Base-by-base conservation (phyloP, 164 flowering plant genomes). In the Nelumbo lutea region DNA sequence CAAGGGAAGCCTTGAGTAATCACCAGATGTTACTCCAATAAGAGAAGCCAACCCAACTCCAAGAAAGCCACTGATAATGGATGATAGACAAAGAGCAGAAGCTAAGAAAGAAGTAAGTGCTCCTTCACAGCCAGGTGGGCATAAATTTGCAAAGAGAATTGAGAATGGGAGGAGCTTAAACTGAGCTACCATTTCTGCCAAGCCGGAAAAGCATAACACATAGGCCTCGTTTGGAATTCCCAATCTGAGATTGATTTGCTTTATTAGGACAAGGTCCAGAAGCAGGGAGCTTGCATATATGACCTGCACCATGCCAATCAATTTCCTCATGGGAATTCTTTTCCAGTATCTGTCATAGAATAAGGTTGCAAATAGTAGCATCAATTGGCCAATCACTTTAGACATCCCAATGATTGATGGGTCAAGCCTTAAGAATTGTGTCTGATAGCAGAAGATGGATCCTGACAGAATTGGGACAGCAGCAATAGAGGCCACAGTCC, bases 71-170 rank as follows among this genome's bases (percentile, higher is more conserved):
- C 98, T 83, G 53, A 84, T 1, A 15, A 94, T 85, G 7, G 91
- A 88, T 3, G 97, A 83, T 52, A 90, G 73, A 70, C 89, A 84
- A 64, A 87, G 71, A 3, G 88, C 82, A 15, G 97, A 91, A 45
- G 90, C 93, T 40, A 88, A 73, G 77, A 94, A 91, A 13, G 98
- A 85, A 62, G 85, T 83, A 6, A 94, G 84, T 42, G 98, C 88
- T 52, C 93, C 98, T 75, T 91, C 98, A 69, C 87, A 86, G 1
- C 98, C 97, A 9, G 72, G 68, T 3, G 97, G 97, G 66, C 95
- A 86, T 66, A 87, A 68, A 66, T 81, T 87, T 13, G 88, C 90
- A 40, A 94, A 77, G 42, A 94, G 82, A 70, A 91, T 86, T 8
- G 86, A 70, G 72, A 94, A 91, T 2, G 98, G 98, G 43, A 94